These are phyloP conservation scores for Kalmusia sp. DNA, from an alignment of 2,329 filamentous ascomycete species.

Conservation along the genomic window DNA sequence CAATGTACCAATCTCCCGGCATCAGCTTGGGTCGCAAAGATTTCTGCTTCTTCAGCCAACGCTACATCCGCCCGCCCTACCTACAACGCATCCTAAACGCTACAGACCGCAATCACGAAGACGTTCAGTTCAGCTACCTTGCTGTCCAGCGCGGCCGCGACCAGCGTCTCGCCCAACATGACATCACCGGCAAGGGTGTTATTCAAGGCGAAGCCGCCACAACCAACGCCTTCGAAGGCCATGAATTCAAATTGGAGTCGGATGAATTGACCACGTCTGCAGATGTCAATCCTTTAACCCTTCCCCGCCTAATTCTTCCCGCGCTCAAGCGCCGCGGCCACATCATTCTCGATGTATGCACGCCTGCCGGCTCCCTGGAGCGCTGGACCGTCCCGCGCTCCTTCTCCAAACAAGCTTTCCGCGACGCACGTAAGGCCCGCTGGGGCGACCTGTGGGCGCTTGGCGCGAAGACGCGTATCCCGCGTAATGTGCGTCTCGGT, in stretches of 20 bases:
- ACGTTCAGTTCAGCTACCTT: slow-evolving; percentile 89
- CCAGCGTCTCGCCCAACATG: slow-evolving; percentile 51
- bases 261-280: slow-evolving; percentile 45
- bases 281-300: slow-evolving; percentile 61
- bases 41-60: slow-evolving; percentile 88
- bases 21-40: slow-evolving; percentile 79
- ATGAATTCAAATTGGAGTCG: slow-evolving; percentile 51
- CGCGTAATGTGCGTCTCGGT: slow-evolving; percentile 68
- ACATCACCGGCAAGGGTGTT: slow-evolving; percentile 39
- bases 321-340: slow-evolving; percentile 90
- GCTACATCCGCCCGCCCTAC: slow-evolving; percentile 84
- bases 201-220: slow-evolving; percentile 65
- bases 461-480: slow-evolving; percentile 84
- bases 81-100: slow-evolving; percentile 77
- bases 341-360: slow-evolving; percentile 89
- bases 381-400: slow-evolving; percentile 91
- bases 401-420: slow-evolving; percentile 82
- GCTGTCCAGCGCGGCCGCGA: slow-evolving; percentile 80
- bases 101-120: slow-evolving; percentile 80
- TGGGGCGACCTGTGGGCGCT: slow-evolving; percentile 98
- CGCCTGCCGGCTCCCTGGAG: slow-evolving; percentile 82
- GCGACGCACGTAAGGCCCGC: slow-evolving; percentile 84
- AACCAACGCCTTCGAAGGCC: slow-evolving; percentile 74
- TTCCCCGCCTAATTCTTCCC: slow-evolving; percentile 79
- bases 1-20: slow-evolving; percentile 82